Evolutionary conservation across 495 filamentous ascomycete genomes (phyloP), one percentile per base, ranked within the genome.

Genomic region (Neurospora sp.): DNA sequence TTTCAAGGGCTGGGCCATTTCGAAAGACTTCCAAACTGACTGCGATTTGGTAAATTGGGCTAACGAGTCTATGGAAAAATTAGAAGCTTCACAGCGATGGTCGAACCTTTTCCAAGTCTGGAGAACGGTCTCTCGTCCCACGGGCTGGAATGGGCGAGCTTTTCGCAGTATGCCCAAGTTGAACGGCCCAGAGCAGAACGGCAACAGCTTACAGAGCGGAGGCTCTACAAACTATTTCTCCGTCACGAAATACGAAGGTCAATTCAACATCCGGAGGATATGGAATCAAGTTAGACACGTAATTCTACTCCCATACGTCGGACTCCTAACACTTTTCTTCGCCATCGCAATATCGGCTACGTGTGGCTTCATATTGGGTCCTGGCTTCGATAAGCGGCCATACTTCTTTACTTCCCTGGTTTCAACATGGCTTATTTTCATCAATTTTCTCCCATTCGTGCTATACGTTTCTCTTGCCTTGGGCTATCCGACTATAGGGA

Each of bases 361-460:
- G 8, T 0, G 3, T 43, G 19, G 19, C 42, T 43, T 43, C 17
- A 6, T 6, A 48, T 5, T 0, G 21, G 43, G 4, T 21, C 9
- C 4, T 24, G 1, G 0, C n/a, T 10, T 11, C 43, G 43, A 11
- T 0, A 11, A 21, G 0, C 9, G 0, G 45, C 0, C 21, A 54
- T 31, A 28, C 2, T 54, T 15, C 28, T 1, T 28, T 1, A 62
- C 13, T 15, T 62, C 3, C 15, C 5, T 0, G 6, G 2, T 31
- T 7, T 5, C 54, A 15, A 2, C 21, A 3, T 5, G 1, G 1
- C 21, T 54, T 54, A 0, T 54, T 28, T 2, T 1, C 0, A 1
- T 13, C 54, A 62, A 31, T 31, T 3, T 17, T 0, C 0, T 4
- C 2, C 54, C 54, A 8, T 62, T 62, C 0, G 3, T 17, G 1